Evolutionary conservation across 176 grass and related monocot genomes (phyloP).

Genomic region (Panicum miliaceum): DNA sequence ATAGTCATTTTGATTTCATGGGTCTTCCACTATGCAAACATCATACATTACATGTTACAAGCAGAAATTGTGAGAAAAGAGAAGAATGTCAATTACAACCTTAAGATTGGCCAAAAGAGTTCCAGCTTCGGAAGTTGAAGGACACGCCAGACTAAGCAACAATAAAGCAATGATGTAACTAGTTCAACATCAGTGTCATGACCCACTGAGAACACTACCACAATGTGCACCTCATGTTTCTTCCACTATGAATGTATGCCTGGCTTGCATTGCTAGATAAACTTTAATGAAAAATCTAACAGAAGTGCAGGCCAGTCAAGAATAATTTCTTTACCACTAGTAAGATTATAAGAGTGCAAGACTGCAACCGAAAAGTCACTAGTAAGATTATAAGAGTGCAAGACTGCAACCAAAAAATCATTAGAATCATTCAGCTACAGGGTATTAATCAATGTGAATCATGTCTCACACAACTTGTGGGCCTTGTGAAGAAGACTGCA

Average conservation of each 20-base stretch:
- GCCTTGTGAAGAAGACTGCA: constrained; percentile 1
- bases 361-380: no score
- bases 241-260: constrained; percentile 27
- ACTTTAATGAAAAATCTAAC: neutral
- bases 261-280: constrained; percentile 23
- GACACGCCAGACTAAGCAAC: constrained; percentile 9
- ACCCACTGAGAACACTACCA: constrained; percentile 24
- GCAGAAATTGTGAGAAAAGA: neutral
- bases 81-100: neutral
- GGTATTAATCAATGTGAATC: neutral
- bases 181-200: constrained; percentile 30
- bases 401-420: no score
- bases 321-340: constrained; percentile 27
- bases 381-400: no score
- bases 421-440: constrained; percentile 22
- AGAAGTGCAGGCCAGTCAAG: neutral
- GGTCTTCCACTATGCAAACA: constrained; percentile 25
- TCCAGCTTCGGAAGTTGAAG: neutral
- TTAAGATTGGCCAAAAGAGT: constrained; percentile 29
- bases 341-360: no score
- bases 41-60: constrained; percentile 23
- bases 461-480: neutral
- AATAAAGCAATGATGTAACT: neutral
- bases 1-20: constrained; percentile 21
- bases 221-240: constrained; percentile 38